These are phyloP conservation scores for Kodamaea restingae DNA, from an alignment of 805 yeast genomes.

Conservation along the genomic window DNA sequence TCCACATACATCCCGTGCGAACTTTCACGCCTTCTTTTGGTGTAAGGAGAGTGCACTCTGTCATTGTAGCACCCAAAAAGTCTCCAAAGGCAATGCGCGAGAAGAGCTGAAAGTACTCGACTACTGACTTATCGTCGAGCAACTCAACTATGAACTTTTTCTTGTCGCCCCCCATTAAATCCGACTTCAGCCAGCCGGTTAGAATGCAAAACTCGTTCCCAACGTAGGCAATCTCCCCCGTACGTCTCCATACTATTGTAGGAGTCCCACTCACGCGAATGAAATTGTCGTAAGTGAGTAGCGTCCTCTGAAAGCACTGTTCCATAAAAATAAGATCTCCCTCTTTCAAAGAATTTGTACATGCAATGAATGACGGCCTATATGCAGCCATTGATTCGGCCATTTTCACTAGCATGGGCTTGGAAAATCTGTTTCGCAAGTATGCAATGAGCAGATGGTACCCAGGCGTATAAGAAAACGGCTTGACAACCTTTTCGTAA, in stretches of 20 bases:
- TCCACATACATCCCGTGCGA: slow-evolving; percentile 84
- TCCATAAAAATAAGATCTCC: slow-evolving; percentile 94
- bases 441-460: slow-evolving; percentile 78
- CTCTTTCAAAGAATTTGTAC: slow-evolving; percentile 81
- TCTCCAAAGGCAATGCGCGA: slow-evolving; percentile 87
- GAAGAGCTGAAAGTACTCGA: slow-evolving; percentile 84
- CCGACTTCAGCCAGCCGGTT: slow-evolving; percentile 84
- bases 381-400: slow-evolving; percentile 87
- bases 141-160: slow-evolving; percentile 75
- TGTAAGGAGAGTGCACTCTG: slow-evolving; percentile 75
- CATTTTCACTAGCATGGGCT: slow-evolving; percentile 69
- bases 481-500: slow-evolving; percentile 67
- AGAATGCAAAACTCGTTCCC: slow-evolving; percentile 90
- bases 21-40: slow-evolving; percentile 51
- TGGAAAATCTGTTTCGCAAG: slow-evolving; percentile 64
- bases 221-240: slow-evolving; percentile 92
- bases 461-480: slow-evolving; percentile 88
- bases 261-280: slow-evolving; percentile 88
- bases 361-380: slow-evolving; percentile 89
- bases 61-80: slow-evolving; percentile 80
- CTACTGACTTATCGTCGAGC: slow-evolving; percentile 81
- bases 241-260: slow-evolving; percentile 90
- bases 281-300: slow-evolving; percentile 82
- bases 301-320: slow-evolving; percentile 89
- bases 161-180: slow-evolving; percentile 52